Conservation (phyloP, 106 monocot genomes). For the Amphibolis antarctica region DNA sequence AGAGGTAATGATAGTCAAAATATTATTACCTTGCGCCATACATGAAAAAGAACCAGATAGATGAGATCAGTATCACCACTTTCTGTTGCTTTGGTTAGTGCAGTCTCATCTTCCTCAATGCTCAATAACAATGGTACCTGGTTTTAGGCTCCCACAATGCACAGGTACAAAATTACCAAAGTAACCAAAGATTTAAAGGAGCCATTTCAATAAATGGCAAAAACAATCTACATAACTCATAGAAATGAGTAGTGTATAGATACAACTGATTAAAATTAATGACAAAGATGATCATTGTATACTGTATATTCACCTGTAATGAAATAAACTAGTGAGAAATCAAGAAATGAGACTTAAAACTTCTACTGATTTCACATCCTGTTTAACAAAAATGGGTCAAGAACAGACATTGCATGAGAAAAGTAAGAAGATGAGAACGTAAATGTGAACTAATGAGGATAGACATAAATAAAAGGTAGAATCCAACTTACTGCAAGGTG, state of each 20-base stretch:
- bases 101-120: constrained; percentile 81
- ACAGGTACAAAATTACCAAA: not conserved
- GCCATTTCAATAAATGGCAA: not conserved
- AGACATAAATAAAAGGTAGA: no score
- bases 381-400: no score
- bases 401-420: no score
- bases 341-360: no score
- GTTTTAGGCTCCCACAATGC: not conserved
- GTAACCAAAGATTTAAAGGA: not conserved
- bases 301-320: no score
- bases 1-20: not conserved
- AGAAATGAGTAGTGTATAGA: not conserved
- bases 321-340: no score
- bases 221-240: not conserved
- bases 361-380: no score
- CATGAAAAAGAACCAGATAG: constrained; percentile 95
- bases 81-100: constrained; percentile 74
- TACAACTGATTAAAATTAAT: no score
- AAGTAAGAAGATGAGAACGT: no score
- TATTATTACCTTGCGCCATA: constrained; percentile 69
- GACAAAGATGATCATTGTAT: no score
- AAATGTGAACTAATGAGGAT: no score
- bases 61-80: constrained; percentile 96
- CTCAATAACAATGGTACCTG: constrained; percentile 91
- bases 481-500: no score